Evolutionary conservation across 2,329 filamentous ascomycete species (phyloP).

Genomic region (Amauroascus niger): DNA sequence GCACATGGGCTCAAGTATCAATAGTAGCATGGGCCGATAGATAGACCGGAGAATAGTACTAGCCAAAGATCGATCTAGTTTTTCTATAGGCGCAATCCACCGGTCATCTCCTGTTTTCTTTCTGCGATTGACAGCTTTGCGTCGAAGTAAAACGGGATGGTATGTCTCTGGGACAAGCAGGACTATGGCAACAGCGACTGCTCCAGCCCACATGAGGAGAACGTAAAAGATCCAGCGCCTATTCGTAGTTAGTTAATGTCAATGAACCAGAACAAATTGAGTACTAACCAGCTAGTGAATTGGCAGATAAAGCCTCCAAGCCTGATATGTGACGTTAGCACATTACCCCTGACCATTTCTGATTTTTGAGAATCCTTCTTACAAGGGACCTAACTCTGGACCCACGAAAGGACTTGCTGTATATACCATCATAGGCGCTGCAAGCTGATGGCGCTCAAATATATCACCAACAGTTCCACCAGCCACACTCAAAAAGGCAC

Average conservation of each 20-base stretch:
- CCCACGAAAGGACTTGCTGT: conserved; percentile 52
- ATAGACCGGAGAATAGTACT: conserved; percentile 50
- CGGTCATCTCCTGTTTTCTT: conserved; percentile 66
- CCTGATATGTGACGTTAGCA: conserved; percentile 30
- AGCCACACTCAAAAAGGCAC: conserved; percentile 56
- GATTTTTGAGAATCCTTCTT: conserved; percentile 16
- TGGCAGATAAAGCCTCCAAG: conserved; percentile 73
- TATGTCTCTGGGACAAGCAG: conserved; percentile 82
- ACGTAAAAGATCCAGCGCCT: conserved; percentile 76
- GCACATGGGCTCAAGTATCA: conserved; percentile 77
- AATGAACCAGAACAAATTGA: not conserved
- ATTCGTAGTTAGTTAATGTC: not conserved
- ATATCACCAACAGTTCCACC: conserved; percentile 79
- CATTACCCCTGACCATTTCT: not conserved
- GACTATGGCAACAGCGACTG: conserved; percentile 54
- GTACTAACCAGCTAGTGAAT: conserved; percentile 51
- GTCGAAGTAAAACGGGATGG: conserved; percentile 55
- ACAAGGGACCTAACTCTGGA: conserved; percentile 48
- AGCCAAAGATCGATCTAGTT: conserved; percentile 55
- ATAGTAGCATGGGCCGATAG: conserved; percentile 63
- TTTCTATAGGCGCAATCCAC: conserved; percentile 71
- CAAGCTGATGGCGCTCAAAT: conserved; percentile 58
- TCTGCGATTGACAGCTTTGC: conserved; percentile 61
- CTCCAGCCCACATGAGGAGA: conserved; percentile 69
- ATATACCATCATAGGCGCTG: conserved; percentile 75